Evolutionary conservation across 345 rosid species (phyloP), one percentile per base, ranked within the genome.

Genomic region (Viola odorata): DNA sequence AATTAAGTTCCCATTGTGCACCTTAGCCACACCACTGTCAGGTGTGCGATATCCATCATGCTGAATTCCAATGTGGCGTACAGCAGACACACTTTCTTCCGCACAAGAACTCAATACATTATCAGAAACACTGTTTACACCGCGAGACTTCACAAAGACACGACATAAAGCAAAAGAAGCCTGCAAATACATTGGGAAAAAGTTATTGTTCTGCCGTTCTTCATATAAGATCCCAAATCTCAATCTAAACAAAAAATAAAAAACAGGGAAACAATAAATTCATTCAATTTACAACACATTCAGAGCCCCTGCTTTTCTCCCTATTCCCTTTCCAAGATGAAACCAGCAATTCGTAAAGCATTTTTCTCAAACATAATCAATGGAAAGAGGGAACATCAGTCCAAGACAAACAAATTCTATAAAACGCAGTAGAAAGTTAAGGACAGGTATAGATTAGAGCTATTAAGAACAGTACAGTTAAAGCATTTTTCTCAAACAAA

Each of bases 121-220:
- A 51, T 69, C 75, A 6, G 85, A 71, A 15, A 52, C 5, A 17
- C 73, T 62, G 59, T 66, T 74, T 64, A 73, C 76, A 66, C 53
- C 65, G 23, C 7, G 73, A 63, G 82, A 64, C 58, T 77, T 78
- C 55, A 75, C 45, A 58, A 72, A 82, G 36, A 82, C 66, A 55
- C 83, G 78, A 40, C 90, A 85, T 14, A 75, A 62, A 1, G 74
- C 90, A 75, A 77, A 85, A 51, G 78, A 60, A 45, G 79, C 78
- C 90, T 62, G 51, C 55, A 53, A 15, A 53, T 4, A 48, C 12
- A 48, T 55, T 15, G 8, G 40, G 38, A 61, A 5, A 10, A 16
- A n/a, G 32, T 9, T 37, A 12, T 15, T 61, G 11, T 32, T 12
- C 15, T 15, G 40, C 6, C n/a, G 37, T 8, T 12, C 63, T 36